Evolutionary conservation across 768 basidiomycete species (phyloP).

Genomic region (Tulasnella sp.): DNA sequence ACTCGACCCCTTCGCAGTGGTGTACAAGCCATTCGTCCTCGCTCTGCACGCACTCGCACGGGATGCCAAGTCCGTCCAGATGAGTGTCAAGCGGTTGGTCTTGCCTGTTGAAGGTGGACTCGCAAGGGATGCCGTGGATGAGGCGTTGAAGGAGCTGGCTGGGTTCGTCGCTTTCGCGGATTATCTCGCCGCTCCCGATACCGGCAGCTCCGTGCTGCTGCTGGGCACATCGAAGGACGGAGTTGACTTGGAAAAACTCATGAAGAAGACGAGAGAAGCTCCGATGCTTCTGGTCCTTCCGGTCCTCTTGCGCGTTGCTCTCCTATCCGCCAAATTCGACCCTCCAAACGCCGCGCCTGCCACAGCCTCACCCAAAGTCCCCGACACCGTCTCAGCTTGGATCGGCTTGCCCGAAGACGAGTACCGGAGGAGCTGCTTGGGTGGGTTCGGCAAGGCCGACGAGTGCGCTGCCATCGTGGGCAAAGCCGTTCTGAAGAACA

Average conservation of each 20-base stretch:
- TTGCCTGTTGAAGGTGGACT: slow-evolving; percentile 57
- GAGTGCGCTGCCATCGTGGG: slow-evolving; percentile 63
- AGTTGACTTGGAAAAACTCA: slow-evolving; percentile 32
- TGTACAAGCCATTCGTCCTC: slow-evolving; percentile 47
- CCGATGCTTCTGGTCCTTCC: slow-evolving; percentile 77
- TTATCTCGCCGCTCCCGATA: slow-evolving; percentile 38
- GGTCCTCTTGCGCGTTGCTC: slow-evolving; percentile 52
- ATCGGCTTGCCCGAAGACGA: slow-evolving; percentile 40
- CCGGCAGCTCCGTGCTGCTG: slow-evolving; percentile 42
- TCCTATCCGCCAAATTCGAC: slow-evolving; percentile 2
- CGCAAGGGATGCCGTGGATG: slow-evolving; percentile 80
- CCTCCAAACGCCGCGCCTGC: slow-evolving; percentile 35
- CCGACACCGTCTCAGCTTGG: slow-evolving; percentile 56
- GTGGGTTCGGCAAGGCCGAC: slow-evolving; percentile 78
- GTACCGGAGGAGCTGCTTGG: slow-evolving; percentile 69
- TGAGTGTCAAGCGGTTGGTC: slow-evolving; percentile 63
- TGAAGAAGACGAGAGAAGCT: slow-evolving; percentile 61
- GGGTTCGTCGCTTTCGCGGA: slow-evolving; percentile 63
- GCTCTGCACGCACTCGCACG: slow-evolving; percentile 62
- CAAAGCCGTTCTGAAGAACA: slow-evolving; percentile 55
- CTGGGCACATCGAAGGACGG: slow-evolving; percentile 16
- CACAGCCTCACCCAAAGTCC: slow-evolving; percentile 38
- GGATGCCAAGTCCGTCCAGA: slow-evolving; percentile 64
- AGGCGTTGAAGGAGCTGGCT: slow-evolving; percentile 68
- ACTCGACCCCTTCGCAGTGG: background rate